Evolutionary conservation across 2,329 filamentous ascomycete species (phyloP), one percentile per base, ranked within the genome.

Genomic region (Fusarium chaquense): DNA sequence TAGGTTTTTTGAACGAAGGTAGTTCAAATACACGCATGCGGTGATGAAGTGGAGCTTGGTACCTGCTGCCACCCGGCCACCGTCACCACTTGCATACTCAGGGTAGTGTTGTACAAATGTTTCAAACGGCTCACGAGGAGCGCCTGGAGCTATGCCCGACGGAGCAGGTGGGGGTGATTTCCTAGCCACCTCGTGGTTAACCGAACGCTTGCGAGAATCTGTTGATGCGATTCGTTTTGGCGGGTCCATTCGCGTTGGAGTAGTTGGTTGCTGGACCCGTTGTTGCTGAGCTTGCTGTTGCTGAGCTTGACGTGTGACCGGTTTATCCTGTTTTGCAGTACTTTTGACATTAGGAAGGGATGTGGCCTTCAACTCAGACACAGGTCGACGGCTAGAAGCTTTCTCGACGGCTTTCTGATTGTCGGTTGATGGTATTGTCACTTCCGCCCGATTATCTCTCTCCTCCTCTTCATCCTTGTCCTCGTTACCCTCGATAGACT

Each of bases 81-180:
- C 59, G 53, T 83, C 83, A 9, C 76, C 72, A 10, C 80, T 79
- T 4, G 56, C 59, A 65, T 83, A 87, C 22, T 77, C 76, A 6
- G 84, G 83, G 65, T 88, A 88, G 1, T 76, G 75, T 1, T 62
- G 44, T 5, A 64, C 75, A 65, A 85, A 88, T 3, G 75, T 69
- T 5, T 78, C 75, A 57, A 79, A 84, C 1, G 80, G 80, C 16
- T 73, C 63, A 16, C 24, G 36, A 30, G 35, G 38, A 18, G 54
- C 44, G 6, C 58, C 52, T 30, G 67, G 67, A n/a, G 49, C 51
- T 56, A 70, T 67, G 18, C 20, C 20, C 20, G 49, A 28, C 26
- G 52, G 36, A 40, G 44, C 18, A 35, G 44, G 36, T 15, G 26
- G 43, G 20, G n/a, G 22, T 2, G 43, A 11, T 33, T 45, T 30